Percentiles rank a stretch among this genome's conserved stretches.
Evolutionary conservation across 352 stramenopile species (phyloP).

Genomic region (Pythium scleroteichum): DNA sequence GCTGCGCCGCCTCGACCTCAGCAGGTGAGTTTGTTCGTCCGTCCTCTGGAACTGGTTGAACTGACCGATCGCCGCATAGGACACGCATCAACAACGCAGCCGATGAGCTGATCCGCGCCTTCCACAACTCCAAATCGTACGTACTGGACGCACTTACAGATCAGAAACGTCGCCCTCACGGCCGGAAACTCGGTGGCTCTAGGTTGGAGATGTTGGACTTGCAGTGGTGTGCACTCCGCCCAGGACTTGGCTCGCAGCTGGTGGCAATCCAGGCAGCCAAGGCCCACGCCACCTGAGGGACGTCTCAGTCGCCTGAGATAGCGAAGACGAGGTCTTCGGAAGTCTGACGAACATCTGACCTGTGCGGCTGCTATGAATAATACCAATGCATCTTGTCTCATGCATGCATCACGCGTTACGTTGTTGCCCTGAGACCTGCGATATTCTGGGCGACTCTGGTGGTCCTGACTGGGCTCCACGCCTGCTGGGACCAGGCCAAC

Average conservation of each 20-base stretch:
- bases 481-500: too few species aligned
- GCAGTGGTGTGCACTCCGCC: slow-evolving; percentile 34
- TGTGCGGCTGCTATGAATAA: too few species aligned
- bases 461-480: too few species aligned
- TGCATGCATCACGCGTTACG: too few species aligned
- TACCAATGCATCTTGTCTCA: too few species aligned
- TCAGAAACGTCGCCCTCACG: too few species aligned
- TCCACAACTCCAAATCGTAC: slow-evolving; percentile 32
- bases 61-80: slow-evolving; percentile 13
- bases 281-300: neutral
- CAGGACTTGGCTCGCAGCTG: slow-evolving; percentile 28
- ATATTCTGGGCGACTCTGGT: too few species aligned
- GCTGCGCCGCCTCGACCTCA: slow-evolving; percentile 33
- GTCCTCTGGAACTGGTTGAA: neutral
- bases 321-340: neutral
- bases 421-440: too few species aligned
- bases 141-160: slow-evolving; percentile 5
- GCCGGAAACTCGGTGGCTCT: neutral
- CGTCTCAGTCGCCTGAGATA: neutral
- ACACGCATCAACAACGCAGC: slow-evolving; percentile 24
- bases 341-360: too few species aligned
- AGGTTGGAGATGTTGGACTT: slow-evolving; percentile 39
- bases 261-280: slow-evolving; percentile 11
- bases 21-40: slow-evolving; percentile 20
- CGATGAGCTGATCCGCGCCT: slow-evolving; percentile 31